phyloP scores from a whole-genome alignment of 768 basidiomycete species.

The Phallus indusiatus region DNA sequence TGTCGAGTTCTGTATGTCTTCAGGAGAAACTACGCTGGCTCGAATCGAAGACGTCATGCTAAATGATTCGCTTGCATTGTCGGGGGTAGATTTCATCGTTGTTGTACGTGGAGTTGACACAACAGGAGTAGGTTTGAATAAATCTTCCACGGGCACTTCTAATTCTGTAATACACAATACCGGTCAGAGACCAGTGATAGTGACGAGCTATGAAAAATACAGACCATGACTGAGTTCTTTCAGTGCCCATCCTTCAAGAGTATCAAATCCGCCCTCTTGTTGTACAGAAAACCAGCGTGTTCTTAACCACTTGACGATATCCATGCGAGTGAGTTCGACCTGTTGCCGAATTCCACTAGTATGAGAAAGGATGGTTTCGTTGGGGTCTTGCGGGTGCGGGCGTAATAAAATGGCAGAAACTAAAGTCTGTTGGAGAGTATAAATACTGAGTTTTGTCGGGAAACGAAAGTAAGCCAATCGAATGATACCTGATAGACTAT shows the following conservation, averaged over 20 bases:
- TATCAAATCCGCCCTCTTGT: conserved; percentile 70
- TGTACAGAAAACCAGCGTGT: conserved; percentile 70
- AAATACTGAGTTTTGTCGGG: conserved; percentile 2
- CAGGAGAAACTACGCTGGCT: conserved; percentile 27
- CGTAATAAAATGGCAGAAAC: conserved; percentile 67
- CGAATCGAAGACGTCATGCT: conserved; percentile 39
- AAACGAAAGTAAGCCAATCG: background rate
- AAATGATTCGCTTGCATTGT: conserved; percentile 29
- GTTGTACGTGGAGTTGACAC: conserved; percentile 23
- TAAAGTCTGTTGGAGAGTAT: conserved; percentile 39
- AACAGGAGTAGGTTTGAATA: conserved; percentile 37
- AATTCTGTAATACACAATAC: conserved; percentile 41
- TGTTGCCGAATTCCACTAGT: conserved; percentile 64
- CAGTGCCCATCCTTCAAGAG: conserved; percentile 77
- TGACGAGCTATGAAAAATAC: conserved; percentile 18
- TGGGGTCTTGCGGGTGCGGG: conserved; percentile 48
- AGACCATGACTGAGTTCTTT: conserved; percentile 79
- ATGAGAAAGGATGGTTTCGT: conserved; percentile 51
- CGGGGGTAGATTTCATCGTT: conserved; percentile 20
- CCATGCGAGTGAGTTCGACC: conserved; percentile 59
- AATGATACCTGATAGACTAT: conserved; percentile 62
- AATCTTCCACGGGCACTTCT: conserved; percentile 70
- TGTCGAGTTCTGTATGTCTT: background rate
- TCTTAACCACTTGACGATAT: conserved; percentile 63
- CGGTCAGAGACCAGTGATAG: background rate